These are phyloP conservation scores for Austroboletus eburneus DNA, from an alignment of 768 basidiomycete species.

Conservation along the genomic window DNA sequence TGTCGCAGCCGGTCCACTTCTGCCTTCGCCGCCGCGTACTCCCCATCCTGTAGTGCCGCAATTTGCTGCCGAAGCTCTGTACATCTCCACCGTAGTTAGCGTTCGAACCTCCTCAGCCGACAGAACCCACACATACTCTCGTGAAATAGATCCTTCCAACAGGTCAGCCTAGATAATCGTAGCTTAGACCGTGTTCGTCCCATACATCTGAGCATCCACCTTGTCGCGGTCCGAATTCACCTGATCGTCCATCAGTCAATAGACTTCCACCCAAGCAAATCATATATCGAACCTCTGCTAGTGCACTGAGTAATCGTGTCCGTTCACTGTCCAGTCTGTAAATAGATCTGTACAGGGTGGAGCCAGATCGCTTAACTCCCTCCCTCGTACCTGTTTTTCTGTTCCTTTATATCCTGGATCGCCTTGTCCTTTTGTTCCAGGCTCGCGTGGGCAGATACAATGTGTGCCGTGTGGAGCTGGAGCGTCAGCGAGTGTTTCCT, in stretches of 20 bases:
- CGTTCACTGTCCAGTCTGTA: conserved; percentile 79
- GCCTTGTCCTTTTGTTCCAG: conserved; percentile 74
- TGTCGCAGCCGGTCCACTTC: conserved; percentile 74
- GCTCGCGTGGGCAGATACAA: conserved; percentile 76
- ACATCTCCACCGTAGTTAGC: conserved; percentile 43
- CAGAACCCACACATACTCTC: conserved; percentile 49
- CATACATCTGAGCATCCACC: conserved; percentile 27
- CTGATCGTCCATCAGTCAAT: conserved; percentile 34
- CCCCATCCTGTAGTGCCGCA: conserved; percentile 62
- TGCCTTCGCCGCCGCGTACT: conserved; percentile 67
- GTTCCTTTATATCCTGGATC: conserved; percentile 77
- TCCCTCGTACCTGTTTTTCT: conserved; percentile 67
- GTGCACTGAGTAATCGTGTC: conserved; percentile 56
- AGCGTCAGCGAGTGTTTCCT: conserved; percentile 83
- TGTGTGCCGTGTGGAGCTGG: conserved; percentile 84
- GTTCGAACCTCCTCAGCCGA: conserved; percentile 1
- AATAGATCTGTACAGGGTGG: no score
- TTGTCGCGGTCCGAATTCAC: conserved; percentile 83
- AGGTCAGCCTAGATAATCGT: conserved; percentile 52
- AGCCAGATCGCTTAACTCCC: neutral
- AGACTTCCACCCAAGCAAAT: conserved; percentile 1
- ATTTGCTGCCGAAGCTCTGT: conserved; percentile 66
- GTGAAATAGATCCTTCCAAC: conserved; percentile 59
- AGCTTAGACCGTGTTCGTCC: conserved; percentile 2
- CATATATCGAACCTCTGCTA: conserved; percentile 56